A percentile compares a stretch with the other conserved stretches of the same genome.
Evolutionary conservation across 192 early-diverging fungal genomes (phyloP).

Genomic region (Chytriomyces confervae): DNA sequence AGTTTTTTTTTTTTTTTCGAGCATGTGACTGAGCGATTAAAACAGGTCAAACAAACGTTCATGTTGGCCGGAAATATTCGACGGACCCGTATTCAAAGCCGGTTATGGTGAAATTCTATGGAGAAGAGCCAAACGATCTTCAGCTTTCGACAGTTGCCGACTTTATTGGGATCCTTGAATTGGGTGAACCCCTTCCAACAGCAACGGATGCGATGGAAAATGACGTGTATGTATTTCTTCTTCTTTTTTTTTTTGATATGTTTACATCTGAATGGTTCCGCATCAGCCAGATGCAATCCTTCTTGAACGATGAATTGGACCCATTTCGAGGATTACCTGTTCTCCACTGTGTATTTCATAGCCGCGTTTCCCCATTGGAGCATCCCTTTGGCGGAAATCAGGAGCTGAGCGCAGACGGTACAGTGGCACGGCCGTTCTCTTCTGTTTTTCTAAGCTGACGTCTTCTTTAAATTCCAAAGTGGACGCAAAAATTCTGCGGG

Average conservation of each 20-base stretch:
- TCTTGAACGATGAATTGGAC: constrained; percentile 15
- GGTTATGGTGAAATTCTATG: constrained; percentile 29
- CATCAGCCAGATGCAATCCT: background rate
- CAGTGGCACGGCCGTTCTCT: background rate
- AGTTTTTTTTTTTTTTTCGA: no score
- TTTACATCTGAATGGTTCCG: background rate
- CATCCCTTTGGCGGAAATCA: constrained; percentile 18
- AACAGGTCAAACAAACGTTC: constrained; percentile 4
- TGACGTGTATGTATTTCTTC: background rate
- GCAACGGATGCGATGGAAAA: background rate
- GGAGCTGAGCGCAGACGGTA: background rate
- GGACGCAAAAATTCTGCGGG: background rate
- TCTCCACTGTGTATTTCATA: constrained; percentile 18
- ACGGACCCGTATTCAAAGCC: background rate
- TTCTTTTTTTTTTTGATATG: background rate
- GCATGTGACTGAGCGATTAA: no score
- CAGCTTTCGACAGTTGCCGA: constrained; percentile 21
- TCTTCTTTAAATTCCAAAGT: background rate
- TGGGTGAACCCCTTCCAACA: background rate
- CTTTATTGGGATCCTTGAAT: constrained; percentile 32
- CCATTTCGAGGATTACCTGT: constrained; percentile 7
- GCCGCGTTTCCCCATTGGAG: constrained; percentile 1
- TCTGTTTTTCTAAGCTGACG: background rate
- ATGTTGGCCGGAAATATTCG: constrained; percentile 11
- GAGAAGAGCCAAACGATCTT: constrained; percentile 29